Base-by-base conservation (phyloP, 2,329 filamentous ascomycete species). In the Cladobotryum mycophilum region DNA sequence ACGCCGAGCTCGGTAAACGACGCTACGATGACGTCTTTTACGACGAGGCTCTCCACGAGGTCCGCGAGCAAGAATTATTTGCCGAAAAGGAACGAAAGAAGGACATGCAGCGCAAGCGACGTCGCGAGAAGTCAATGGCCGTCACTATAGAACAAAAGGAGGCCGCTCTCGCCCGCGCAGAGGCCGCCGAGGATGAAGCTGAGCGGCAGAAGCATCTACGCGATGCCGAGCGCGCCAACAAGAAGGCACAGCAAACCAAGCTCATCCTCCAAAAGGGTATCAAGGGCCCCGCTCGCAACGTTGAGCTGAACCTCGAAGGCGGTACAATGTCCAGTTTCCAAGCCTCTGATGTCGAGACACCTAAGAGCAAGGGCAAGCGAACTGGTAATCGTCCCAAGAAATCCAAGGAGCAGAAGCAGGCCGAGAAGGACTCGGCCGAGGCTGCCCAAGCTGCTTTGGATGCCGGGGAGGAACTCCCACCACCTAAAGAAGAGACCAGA, bases 81-180 rank as follows among this genome's bases (percentile, higher is more conserved):
- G 90, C 92, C 54, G 93, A 99, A 69, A 99, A 99, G 72, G 93
- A 99, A 70, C 89, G 93, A 57, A 99, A 99, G 76, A 99, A 99
- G 74, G 93, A 99, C 64, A 97, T 99, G 89, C 93, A 99, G 67
- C 87, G 93, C 56, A 99, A 97, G 74, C 83, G 93, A 53, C 85
- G 93, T 41, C 86, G 93, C 15, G 92, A 97, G 67, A 96, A 96
- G 73, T 95, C 92, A 4, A 90, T 96, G 76, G 90, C 90, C 4
- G 86, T 95, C 53, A 92, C 90, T 6, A 87, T 95, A 60, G 92
- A 96, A 65, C 85, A 90, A 65, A 93, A 95, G 71, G 88, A 93
- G 56, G 82, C 86, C 3, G 88, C 89, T 4, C 76, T 95, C 41
- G 84, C 86, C 55, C 86, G 86, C 57, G 89, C 91, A 9, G 80